phyloP scores from a whole-genome alignment of 768 basidiomycete genomes.

The Daedalea quercina region DNA sequence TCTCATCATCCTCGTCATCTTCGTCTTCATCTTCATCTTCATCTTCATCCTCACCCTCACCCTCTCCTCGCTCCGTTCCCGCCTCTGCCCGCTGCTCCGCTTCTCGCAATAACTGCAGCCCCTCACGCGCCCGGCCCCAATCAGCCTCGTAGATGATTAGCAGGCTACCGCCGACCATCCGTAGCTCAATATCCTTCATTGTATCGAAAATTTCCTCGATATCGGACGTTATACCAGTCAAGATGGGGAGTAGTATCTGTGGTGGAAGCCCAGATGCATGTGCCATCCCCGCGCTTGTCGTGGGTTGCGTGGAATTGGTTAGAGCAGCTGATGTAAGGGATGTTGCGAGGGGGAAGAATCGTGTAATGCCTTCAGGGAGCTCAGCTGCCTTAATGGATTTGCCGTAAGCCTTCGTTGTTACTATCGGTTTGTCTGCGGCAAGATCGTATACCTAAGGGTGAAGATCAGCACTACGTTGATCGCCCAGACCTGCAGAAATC shows the following conservation, averaged over 20 bases:
- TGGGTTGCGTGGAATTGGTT: slow-evolving; percentile 9
- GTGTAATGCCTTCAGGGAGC: slow-evolving; percentile 67
- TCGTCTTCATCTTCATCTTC: slow-evolving; percentile 27
- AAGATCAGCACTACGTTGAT: background rate
- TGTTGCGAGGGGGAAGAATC: slow-evolving; percentile 60
- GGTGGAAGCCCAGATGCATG: slow-evolving; percentile 45
- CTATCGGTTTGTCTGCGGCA: slow-evolving; percentile 42
- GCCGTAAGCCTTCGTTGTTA: slow-evolving; percentile 73
- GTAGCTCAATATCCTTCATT: slow-evolving; percentile 51
- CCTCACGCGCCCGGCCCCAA: slow-evolving; percentile 29
- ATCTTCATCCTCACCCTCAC: slow-evolving; percentile 15
- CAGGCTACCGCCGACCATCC: slow-evolving; percentile 79
- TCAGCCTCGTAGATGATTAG: slow-evolving; percentile 78
- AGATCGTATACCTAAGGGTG: slow-evolving; percentile 64
- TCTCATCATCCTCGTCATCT: slow-evolving; percentile 18
- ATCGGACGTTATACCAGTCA: slow-evolving; percentile 47
- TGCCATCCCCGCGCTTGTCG: slow-evolving; percentile 10
- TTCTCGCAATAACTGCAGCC: slow-evolving; percentile 31
- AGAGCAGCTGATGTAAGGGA: background rate
- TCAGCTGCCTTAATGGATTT: slow-evolving; percentile 62
- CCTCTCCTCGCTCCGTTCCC: slow-evolving; percentile 25
- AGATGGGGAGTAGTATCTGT: slow-evolving; percentile 46
- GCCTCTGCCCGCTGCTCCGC: slow-evolving; percentile 32
- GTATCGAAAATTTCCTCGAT: slow-evolving; percentile 43
- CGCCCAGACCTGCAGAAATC: background rate